Evolutionary conservation across 192 early-diverging fungal genomes (phyloP).

Genomic region (Linnemannia hyalina): DNA sequence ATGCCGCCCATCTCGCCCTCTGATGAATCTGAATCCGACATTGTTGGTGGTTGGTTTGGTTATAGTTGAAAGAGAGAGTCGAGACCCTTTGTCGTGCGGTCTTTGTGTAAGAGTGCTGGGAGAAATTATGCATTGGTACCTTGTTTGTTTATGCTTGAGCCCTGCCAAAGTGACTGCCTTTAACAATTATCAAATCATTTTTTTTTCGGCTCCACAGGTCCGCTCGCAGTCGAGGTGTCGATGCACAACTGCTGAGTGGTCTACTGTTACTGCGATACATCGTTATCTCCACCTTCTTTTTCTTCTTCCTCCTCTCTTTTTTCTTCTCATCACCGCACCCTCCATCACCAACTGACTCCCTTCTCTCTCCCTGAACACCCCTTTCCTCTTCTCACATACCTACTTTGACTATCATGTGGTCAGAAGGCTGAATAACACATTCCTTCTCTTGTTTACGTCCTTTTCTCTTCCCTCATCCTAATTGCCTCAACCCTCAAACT

Average conservation of each 20-base stretch:
- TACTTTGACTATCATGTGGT: slow-evolving; percentile 43
- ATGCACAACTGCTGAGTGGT: background rate
- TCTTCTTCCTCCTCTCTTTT: slow-evolving; percentile 7
- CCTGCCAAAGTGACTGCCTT: background rate
- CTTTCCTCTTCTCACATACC: background rate
- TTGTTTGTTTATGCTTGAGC: slow-evolving; percentile 1
- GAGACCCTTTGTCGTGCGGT: background rate
- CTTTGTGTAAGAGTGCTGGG: background rate
- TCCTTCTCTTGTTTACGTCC: slow-evolving; percentile 12
- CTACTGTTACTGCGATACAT: background rate
- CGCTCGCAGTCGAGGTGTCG: background rate
- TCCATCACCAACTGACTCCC: background rate
- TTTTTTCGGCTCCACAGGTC: background rate
- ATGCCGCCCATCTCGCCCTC: slow-evolving; percentile 53
- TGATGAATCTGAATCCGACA: slow-evolving; percentile 46
- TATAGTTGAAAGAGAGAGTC: background rate
- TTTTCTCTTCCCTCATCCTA: slow-evolving; percentile 11
- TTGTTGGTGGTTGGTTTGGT: background rate
- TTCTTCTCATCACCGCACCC: background rate
- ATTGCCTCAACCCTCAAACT: background rate
- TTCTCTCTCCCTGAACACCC: background rate
- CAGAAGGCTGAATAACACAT: slow-evolving; percentile 39
- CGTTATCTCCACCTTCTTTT: background rate
- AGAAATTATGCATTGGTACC: background rate
- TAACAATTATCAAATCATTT: background rate